Percentiles rank a stretch among this genome's conserved stretches.
phyloP scores from a whole-genome alignment of 805 yeast genomes.

The Priceomyces medius region DNA sequence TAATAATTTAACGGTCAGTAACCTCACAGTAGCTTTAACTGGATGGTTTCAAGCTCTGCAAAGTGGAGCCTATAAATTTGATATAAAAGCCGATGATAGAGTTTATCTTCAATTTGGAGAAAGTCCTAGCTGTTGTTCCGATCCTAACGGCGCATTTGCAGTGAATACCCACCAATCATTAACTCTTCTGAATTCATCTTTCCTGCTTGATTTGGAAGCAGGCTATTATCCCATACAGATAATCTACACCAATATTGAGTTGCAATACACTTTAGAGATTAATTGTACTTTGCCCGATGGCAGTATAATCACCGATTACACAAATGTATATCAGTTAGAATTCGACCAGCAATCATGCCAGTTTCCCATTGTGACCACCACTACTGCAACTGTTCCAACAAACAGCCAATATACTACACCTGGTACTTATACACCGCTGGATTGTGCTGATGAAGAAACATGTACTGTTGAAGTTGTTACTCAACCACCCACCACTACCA shows the following conservation, averaged over 20 bases:
- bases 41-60: constrained; percentile 23
- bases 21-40: constrained; percentile 19
- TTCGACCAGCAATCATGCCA: background rate
- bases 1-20: constrained; percentile 11
- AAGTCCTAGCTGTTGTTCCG: constrained; percentile 31
- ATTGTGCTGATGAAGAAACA: background rate
- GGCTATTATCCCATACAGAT: constrained; percentile 31
- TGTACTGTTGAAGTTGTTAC: constrained; percentile 1
- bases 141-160: too few relatives aligned
- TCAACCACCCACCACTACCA: too few relatives aligned
- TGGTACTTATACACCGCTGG: too few relatives aligned
- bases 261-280: constrained; percentile 13
- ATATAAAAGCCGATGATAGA: constrained; percentile 28
- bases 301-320: constrained; percentile 12
- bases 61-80: constrained; percentile 26
- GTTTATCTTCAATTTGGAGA: constrained; percentile 29
- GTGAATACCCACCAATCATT: too few relatives aligned
- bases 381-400: too few relatives aligned
- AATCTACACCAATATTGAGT: constrained; percentile 17
- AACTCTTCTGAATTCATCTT: too few relatives aligned
- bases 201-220: too few relatives aligned
- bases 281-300: constrained; percentile 19
- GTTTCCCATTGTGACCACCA: too few relatives aligned
- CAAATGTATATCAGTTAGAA: constrained; percentile 11
- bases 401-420: too few relatives aligned